phyloP scores from a whole-genome alignment of 2,329 filamentous ascomycete genomes.

The Colletotrichum cereale region DNA sequence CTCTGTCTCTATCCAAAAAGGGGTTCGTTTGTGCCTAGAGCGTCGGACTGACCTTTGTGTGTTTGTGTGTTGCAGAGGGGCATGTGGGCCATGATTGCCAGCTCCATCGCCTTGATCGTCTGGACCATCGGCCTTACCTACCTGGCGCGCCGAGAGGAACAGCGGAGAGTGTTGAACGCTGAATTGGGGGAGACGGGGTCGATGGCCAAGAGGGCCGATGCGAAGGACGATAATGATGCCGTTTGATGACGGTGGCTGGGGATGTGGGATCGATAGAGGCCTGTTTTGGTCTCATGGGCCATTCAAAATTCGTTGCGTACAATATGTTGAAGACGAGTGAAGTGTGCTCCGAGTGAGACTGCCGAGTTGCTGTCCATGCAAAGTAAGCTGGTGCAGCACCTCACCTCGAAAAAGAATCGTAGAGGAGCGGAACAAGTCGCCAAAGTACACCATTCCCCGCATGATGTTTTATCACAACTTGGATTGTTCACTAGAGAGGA shows the following conservation, averaged over 20 bases:
- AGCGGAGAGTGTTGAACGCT: constrained; percentile 28
- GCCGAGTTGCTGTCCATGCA: background rate
- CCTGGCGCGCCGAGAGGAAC: constrained; percentile 46
- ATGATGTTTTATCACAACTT: background rate
- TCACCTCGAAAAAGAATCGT: background rate
- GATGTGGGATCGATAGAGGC: background rate
- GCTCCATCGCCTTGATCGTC: constrained; percentile 67
- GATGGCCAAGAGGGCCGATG: constrained; percentile 5
- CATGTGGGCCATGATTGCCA: constrained; percentile 81
- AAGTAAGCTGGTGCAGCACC: background rate
- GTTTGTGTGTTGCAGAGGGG: constrained; percentile 59
- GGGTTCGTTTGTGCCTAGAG: constrained; percentile 1
- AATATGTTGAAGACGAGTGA: too few relatives aligned
- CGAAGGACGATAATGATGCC: constrained; percentile 23
- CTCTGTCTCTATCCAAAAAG: background rate
- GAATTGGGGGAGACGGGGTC: constrained; percentile 21
- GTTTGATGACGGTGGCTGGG: constrained; percentile 2
- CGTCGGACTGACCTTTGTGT: constrained; percentile 16
- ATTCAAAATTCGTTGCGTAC: too few relatives aligned
- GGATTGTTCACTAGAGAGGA: background rate
- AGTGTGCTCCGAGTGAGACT: background rate
- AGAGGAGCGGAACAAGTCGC: background rate
- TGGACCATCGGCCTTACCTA: constrained; percentile 70
- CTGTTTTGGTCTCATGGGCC: background rate
- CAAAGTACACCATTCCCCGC: background rate